Evolutionary conservation across 2,329 filamentous ascomycete genomes (phyloP), one percentile per base, ranked within the genome.

Genomic region (Colletotrichum australisinense): DNA sequence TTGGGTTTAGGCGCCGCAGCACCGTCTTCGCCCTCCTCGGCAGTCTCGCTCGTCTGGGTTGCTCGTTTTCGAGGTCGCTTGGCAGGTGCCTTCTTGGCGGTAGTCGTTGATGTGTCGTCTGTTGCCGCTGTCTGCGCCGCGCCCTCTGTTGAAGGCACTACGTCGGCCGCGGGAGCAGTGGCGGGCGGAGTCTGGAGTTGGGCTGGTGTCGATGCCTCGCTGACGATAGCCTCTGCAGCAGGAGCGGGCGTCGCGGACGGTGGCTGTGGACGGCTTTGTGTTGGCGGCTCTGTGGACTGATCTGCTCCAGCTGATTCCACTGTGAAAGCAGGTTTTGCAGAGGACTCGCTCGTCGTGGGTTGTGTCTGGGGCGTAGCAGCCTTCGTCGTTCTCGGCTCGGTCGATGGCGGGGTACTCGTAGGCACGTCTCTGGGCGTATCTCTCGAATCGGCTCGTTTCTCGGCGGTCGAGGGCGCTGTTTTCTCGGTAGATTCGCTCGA

Each of bases 51-150:
- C 14, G 69, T 28, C 42, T 65, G 46, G 1, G 57, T 24, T 16
- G 72, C 49, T 74, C 72, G 63, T 74, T 74, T 74, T 49, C 42
- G 70, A 11, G 69, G 30, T 63, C 68, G 68, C 58, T 73, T 72
- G 38, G 58, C 38, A 16, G 69, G 52, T 11, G 69, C 30, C 35
- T 68, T 72, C 52, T 62, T 68, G 35, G 52, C 30, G 5, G 38
- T 14, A 24, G 55, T 22, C 52, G 16, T 68, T 30, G 69, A 14
- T 9, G 30, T n/a, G n/a, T 59, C n/a, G 24, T 19, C 59, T 7
- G 69, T 42, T 26, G 24, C 28, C 16, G 42, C 26, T 4, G 62
- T 1, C 9, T 42, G 42, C 22, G 22, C 9, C 4, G 5, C 42
- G 14, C 2, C 52, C 55, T 73, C 71, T 52, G 62, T 56, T 19